Base-by-base conservation (phyloP, 805 yeast genomes). In the Pichia cabralensis region DNA sequence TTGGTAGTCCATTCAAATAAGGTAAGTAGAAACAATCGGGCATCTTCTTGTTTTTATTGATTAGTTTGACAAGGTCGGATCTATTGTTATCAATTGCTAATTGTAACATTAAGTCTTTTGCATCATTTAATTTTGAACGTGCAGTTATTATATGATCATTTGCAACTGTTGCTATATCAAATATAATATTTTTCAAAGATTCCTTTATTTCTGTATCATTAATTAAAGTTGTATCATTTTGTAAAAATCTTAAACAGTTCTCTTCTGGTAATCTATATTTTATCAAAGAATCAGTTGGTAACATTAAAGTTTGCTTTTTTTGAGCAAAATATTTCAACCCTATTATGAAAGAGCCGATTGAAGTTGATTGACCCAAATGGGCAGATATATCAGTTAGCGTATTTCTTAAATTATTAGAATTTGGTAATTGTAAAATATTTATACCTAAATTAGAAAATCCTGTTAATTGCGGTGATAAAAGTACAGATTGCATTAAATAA, bases 81-180 rank as follows among this genome's bases (percentile, higher is more conserved):
- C 33, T 22, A 14, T 25, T 19, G n/a, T 31, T 31, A 11, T 26
- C 20, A 8, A 3, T 22, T 19, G 33, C 28, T 3, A 30, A 8
- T 8, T 46, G 47, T 17, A 48, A 50, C 14, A 31, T 61, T 64
- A 3, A 39, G 5, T 13, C 41, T 35, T 57, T 60, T 11, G 69
- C 52, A 22, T 61, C 50, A 1, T 45, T 40, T 17, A 79, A 52
- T 44, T 80, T 72, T n/a, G 61, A 53, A 32, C 80, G 61, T 2
- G 92, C 85, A 1, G 86, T 62, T 5, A 83, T 52, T 3, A 84
- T 49, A 53, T 83, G 95, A 52, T 83, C 95, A 55, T 84, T 83
- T 3, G 94, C 92, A 1, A 67, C 59, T 5, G 79, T 73, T 3
- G 92, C 82, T 5, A 79, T 70, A 30, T 77, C 83, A 48, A 69